Conservation (phyloP, 2,329 filamentous ascomycete genomes). For the Ophiostoma pallidulum region DNA sequence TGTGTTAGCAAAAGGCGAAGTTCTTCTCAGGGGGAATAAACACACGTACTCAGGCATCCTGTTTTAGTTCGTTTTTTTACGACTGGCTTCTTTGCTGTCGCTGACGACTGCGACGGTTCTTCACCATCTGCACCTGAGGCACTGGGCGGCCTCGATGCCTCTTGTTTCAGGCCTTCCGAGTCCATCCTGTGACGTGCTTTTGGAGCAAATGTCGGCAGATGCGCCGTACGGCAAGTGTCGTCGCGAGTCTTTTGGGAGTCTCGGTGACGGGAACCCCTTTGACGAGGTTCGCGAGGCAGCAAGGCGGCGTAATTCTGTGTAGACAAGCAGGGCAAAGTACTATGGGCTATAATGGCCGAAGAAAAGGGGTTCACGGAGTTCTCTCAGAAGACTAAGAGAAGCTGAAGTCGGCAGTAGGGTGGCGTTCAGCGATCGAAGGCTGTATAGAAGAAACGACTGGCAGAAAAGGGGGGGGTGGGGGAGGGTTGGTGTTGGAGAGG, state of each 20-base stretch:
- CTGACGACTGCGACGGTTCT: neutral
- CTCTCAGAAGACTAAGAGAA: neutral
- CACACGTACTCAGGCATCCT: slow-evolving; percentile 69
- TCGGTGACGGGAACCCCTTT: too few species aligned
- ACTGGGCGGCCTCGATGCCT: neutral
- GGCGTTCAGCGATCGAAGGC: neutral
- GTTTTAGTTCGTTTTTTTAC: slow-evolving; percentile 75
- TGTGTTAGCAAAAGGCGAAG: slow-evolving; percentile 16
- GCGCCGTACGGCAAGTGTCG: too few species aligned
- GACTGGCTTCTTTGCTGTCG: slow-evolving; percentile 35
- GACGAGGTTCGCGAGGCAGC: too few species aligned
- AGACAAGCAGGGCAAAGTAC: neutral
- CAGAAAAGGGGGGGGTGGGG: too few species aligned
- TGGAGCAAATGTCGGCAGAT: too few species aligned
- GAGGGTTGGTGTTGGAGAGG: neutral
- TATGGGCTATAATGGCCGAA: neutral
- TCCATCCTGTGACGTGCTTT: neutral
- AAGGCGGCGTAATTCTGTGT: too few species aligned
- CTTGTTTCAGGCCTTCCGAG: neutral
- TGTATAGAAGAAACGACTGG: slow-evolving; percentile 3
- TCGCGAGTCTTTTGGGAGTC: too few species aligned
- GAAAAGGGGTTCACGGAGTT: neutral
- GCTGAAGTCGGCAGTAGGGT: neutral
- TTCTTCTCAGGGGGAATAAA: neutral
- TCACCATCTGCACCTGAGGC: neutral